Evolutionary conservation across 2,329 filamentous ascomycete species (phyloP), one percentile per base, ranked within the genome.

Genomic region (Aspergillus novoparasiticus): DNA sequence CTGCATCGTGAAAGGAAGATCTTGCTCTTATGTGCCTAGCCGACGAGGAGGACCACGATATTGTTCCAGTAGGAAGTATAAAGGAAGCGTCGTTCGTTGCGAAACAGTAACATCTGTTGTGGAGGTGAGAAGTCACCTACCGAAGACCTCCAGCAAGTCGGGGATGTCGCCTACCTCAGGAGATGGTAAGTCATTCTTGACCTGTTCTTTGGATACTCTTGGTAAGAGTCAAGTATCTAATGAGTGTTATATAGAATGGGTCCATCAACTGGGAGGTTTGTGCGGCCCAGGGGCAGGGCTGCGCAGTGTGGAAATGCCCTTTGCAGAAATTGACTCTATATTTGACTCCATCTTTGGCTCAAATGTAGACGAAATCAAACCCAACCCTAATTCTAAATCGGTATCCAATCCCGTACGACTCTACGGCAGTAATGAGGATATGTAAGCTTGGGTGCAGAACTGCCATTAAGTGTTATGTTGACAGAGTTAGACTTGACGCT

Each of bases 281-380:
- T 81, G 82, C 66, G 80, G 80, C 11, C 82, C 83, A 2, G 82
- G 83, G 2, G 83, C 81, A 8, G 83, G 81, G 6, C 75, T 85
- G 53, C 82, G 79, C 61, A 76, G 81, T 59, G 72, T 84, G 8
- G 80, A 79, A 26, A 81, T 82, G 65, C 75, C 79, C 30, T 77
- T 80, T 39, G 78, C 79, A 57, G 81, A 84, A 64, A 83, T 82
- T 65, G 81, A 83, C 67, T 80, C 79, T 36, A 81, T 83, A 53
- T 83, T 82, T 63, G 81, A 83, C 65, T 79, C 77, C 16, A 66
- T 69, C 45, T 69, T 69, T 55, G 55, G 66, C 23, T 46, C 57
- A 32, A 54, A 58, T 50, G 11, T 14, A 56, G 45, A 54, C 32
- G 54, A 55, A 23, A 43, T n/a, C 36, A 43, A n/a, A 12, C 28